Evolutionary conservation across 768 basidiomycete genomes (phyloP).

Genomic region (Russula virescens): DNA sequence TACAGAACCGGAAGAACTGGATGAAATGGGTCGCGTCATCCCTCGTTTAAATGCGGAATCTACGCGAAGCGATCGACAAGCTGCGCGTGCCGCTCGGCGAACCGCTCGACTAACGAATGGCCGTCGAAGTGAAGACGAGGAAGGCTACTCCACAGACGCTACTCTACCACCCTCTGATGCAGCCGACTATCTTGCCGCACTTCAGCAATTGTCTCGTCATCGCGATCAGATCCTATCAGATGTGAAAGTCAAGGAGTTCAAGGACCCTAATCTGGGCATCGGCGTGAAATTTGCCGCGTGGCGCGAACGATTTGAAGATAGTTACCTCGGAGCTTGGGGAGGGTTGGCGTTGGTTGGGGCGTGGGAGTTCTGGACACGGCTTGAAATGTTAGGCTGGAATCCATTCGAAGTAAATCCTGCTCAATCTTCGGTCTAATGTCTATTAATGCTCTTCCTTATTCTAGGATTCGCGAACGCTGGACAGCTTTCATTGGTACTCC

Average conservation of each 20-base stretch:
- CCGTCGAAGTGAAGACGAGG: conserved; percentile 41
- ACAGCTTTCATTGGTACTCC: conserved; percentile 81
- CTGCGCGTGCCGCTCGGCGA: conserved; percentile 55
- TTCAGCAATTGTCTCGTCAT: conserved; percentile 45
- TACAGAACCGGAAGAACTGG: conserved; percentile 40
- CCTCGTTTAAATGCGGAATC: conserved; percentile 42
- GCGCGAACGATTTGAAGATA: conserved; percentile 73
- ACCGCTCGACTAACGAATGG: conserved; percentile 34
- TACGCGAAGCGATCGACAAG: conserved; percentile 48
- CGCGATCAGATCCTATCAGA: conserved; percentile 64
- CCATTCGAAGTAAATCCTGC: conserved; percentile 59
- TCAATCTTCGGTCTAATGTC: not conserved
- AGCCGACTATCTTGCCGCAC: conserved; percentile 61
- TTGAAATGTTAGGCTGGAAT: conserved; percentile 86
- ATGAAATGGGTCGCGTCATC: conserved; percentile 55
- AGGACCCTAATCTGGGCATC: conserved; percentile 68
- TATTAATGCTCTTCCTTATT: conserved; percentile 11
- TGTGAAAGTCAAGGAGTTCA: conserved; percentile 79
- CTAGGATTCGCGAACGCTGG: conserved; percentile 52
- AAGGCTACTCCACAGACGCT: conserved; percentile 86
- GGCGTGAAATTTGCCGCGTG: conserved; percentile 61
- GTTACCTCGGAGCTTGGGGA: conserved; percentile 84
- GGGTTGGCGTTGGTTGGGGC: conserved; percentile 80
- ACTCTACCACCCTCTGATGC: conserved; percentile 61
- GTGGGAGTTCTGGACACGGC: conserved; percentile 92